Evolutionary conservation across 106 monocot species (phyloP).

Genomic region (Chionographis japonica): DNA sequence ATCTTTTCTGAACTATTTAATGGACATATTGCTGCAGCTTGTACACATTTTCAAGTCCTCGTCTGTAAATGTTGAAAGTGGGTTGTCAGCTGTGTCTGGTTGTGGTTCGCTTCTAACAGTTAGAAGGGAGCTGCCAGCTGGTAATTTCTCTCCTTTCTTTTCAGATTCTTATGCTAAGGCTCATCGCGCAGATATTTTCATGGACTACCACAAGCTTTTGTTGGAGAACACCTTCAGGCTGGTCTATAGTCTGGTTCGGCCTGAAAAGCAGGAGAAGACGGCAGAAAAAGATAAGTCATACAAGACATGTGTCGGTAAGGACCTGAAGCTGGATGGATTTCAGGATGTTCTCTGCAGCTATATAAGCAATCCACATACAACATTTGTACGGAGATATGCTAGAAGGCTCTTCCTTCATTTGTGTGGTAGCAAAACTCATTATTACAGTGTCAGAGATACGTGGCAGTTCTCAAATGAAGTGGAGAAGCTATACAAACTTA

Average conservation of each 20-base stretch:
- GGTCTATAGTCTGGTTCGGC: conserved; percentile 85
- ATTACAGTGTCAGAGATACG: conserved; percentile 90
- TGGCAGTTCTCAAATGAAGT: conserved; percentile 96
- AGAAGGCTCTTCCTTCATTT: conserved; percentile 93
- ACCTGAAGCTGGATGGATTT: conserved; percentile 89
- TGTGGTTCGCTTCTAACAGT: conserved; percentile 86
- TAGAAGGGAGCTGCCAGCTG: conserved; percentile 85
- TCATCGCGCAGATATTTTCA: conserved; percentile 76
- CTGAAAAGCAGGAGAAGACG: conserved; percentile 95
- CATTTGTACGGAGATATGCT: conserved; percentile 89
- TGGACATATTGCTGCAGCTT: conserved; percentile 94
- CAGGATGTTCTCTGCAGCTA: conserved; percentile 97
- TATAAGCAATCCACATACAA: conserved; percentile 83
- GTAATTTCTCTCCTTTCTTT: conserved; percentile 94
- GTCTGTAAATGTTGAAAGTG: conserved; percentile 36
- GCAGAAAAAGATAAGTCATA: conserved; percentile 68
- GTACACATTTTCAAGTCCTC: conserved; percentile 72
- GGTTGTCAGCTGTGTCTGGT: conserved; percentile 48
- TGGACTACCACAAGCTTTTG: conserved; percentile 78
- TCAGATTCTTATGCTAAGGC: conserved; percentile 95
- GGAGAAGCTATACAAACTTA: conserved; percentile 69
- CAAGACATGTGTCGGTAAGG: conserved; percentile 49
- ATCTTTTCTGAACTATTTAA: conserved; percentile 76
- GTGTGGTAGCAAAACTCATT: conserved; percentile 95
- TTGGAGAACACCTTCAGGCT: conserved; percentile 92